These are phyloP conservation scores for Ceratobasidium sp. DNA, from an alignment of 1,284 basidiomycete genomes.

Conservation along the genomic window DNA sequence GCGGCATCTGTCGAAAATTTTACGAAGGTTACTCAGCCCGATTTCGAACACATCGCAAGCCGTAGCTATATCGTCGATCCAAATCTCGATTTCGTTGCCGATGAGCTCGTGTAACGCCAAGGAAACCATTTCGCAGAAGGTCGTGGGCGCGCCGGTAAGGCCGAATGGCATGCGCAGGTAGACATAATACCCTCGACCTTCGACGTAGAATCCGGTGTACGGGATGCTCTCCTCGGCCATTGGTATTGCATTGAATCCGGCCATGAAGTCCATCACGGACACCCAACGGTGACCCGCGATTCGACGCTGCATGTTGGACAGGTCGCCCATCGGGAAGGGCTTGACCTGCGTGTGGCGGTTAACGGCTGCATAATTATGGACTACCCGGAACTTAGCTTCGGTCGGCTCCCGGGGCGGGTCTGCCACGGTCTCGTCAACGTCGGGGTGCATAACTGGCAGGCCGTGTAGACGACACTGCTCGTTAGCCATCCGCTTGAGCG, in stretches of 20 bases:
- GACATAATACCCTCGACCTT: constrained; percentile 48
- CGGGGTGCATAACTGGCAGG: constrained; percentile 21
- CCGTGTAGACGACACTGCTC: constrained; percentile 7
- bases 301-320: constrained; percentile 34
- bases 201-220: constrained; percentile 48
- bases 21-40: constrained; percentile 20
- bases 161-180: constrained; percentile 49
- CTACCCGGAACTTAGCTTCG: too few relatives aligned
- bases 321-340: constrained; percentile 44
- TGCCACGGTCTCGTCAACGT: neutral
- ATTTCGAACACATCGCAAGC: constrained; percentile 38
- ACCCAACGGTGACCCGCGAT: constrained; percentile 46
- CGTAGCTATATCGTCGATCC: constrained; percentile 49
- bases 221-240: constrained; percentile 34
- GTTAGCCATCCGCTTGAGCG: constrained; percentile 44
- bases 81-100: constrained; percentile 36
- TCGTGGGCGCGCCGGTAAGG: constrained; percentile 46
- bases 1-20: constrained; percentile 22
- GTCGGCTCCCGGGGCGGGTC: too few relatives aligned
- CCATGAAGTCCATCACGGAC: constrained; percentile 44
- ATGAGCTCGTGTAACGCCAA: constrained; percentile 45
- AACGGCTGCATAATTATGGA: constrained; percentile 50
- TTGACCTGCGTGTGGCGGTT: constrained; percentile 50
- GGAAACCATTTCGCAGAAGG: constrained; percentile 43
- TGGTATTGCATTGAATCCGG: constrained; percentile 46